These are phyloP conservation scores for Boletellus sp. DNA, from an alignment of 768 basidiomycete genomes.

Conservation along the genomic window DNA sequence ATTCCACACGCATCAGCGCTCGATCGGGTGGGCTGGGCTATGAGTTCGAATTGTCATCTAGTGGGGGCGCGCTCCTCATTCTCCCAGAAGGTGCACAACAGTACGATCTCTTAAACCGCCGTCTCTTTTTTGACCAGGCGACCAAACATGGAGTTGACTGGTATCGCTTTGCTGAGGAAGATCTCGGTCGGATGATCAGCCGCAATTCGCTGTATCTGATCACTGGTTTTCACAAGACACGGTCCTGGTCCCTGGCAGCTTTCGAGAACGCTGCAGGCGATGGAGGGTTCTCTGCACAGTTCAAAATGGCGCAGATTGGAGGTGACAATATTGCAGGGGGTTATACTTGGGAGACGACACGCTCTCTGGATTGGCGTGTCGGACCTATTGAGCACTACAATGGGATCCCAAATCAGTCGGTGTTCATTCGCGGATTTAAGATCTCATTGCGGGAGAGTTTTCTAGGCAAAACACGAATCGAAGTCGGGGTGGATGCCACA, in stretches of 20 bases:
- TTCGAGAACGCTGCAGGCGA: constrained; percentile 6
- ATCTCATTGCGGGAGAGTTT: background rate
- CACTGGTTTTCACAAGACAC: constrained; percentile 8
- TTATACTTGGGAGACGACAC: constrained; percentile 9
- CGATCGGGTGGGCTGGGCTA: constrained; percentile 3
- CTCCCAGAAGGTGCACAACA: constrained; percentile 30
- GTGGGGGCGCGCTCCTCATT: constrained; percentile 32
- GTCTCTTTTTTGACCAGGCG: constrained; percentile 19
- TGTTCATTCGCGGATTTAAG: constrained; percentile 24
- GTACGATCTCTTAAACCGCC: constrained; percentile 21
- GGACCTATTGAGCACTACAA: background rate
- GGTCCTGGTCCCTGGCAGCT: constrained; percentile 28
- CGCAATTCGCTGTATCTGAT: constrained; percentile 25
- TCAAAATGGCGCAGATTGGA: constrained; percentile 2
- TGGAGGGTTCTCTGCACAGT: constrained; percentile 2
- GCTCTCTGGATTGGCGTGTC: constrained; percentile 3
- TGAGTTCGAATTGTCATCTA: constrained; percentile 12
- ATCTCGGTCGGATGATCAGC: constrained; percentile 15
- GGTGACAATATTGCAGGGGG: constrained; percentile 2
- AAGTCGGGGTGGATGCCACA: background rate
- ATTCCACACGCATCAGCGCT: no score
- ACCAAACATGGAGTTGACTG: constrained; percentile 21
- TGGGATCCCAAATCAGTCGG: constrained; percentile 13
- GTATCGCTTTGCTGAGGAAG: constrained; percentile 27
- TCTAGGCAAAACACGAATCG: background rate